A percentile compares a stretch with the other conserved stretches of the same genome.
Conservation (phyloP, 2,329 filamentous ascomycete species). For the Exophiala oligosperma region DNA sequence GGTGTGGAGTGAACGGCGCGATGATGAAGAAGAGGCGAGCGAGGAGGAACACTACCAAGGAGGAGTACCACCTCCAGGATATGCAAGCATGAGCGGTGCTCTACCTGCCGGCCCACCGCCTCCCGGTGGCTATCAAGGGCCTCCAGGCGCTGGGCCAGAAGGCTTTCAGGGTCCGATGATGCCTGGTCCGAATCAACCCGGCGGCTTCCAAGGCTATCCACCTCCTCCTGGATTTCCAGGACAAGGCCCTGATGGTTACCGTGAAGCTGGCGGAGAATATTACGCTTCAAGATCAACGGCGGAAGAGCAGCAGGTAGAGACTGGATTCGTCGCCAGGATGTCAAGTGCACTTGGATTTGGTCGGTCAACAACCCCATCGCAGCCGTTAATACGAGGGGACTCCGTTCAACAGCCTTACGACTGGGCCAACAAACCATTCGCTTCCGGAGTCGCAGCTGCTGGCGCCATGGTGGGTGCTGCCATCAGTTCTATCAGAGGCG, state of each 20-base stretch:
- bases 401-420: conserved; percentile 80
- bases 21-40: conserved; percentile 61
- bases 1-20: conserved; percentile 87
- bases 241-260: conserved; percentile 29
- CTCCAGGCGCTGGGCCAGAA: conserved; percentile 22
- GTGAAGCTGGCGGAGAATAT: conserved; percentile 35
- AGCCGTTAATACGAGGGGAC: conserved; percentile 2
- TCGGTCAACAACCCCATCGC: conserved; percentile 67
- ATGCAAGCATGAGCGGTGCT: conserved; percentile 32
- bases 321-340: conserved; percentile 72
- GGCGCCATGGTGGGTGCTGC: conserved; percentile 81
- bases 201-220: conserved; percentile 30
- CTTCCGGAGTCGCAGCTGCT: conserved; percentile 77
- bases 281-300: conserved; percentile 33
- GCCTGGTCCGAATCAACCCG: conserved; percentile 31
- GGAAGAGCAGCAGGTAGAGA: conserved; percentile 44
- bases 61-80: conserved; percentile 50
- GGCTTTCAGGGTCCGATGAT: conserved; percentile 13
- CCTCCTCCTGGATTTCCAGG: conserved; percentile 32
- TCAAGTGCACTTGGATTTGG: conserved; percentile 64
- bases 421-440: conserved; percentile 76
- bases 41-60: conserved; percentile 59
- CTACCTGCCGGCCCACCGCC: conserved; percentile 35
- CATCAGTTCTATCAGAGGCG: conserved; percentile 78
- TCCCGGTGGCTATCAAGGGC: conserved; percentile 27